phyloP scores from a whole-genome alignment of 78 protist genomes.

The Dictyostelium brefeldianum region DNA sequence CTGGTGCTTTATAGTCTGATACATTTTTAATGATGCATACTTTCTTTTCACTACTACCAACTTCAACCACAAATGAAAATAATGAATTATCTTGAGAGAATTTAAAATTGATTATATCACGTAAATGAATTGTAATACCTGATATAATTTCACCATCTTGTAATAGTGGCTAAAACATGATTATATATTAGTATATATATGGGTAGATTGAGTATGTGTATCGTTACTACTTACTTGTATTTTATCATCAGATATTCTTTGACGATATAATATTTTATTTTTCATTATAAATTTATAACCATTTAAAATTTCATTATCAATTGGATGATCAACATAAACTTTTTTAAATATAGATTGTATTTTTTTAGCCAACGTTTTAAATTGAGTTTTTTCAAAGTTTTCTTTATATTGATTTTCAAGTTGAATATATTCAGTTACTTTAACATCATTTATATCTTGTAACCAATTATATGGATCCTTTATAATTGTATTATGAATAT shows the following conservation, averaged over 20 bases:
- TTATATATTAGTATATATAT: background rate
- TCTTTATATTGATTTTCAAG: slow-evolving; percentile 2
- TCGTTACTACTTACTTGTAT: background rate
- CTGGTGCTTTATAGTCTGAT: background rate
- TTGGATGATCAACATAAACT: background rate
- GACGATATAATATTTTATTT: background rate
- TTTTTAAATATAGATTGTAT: background rate
- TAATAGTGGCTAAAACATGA: background rate
- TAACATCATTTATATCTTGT: background rate
- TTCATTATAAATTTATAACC: slow-evolving; percentile 10
- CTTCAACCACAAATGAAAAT: slow-evolving; percentile 19
- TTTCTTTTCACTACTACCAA: slow-evolving; percentile 35
- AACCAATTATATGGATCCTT: slow-evolving; percentile 8
- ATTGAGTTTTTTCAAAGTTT: background rate
- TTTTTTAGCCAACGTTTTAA: background rate
- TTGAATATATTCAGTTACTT: background rate
- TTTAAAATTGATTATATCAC: slow-evolving; percentile 11
- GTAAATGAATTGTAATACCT: background rate
- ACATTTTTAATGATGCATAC: slow-evolving; percentile 11
- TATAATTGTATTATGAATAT: background rate
- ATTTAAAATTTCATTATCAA: slow-evolving; percentile 23
- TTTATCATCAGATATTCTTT: slow-evolving; percentile 12
- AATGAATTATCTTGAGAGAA: slow-evolving; percentile 27
- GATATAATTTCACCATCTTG: background rate
- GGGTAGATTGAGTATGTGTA: background rate